These are phyloP conservation scores for Psilocybe tampanensis DNA, from an alignment of 768 basidiomycete genomes.

Conservation along the genomic window DNA sequence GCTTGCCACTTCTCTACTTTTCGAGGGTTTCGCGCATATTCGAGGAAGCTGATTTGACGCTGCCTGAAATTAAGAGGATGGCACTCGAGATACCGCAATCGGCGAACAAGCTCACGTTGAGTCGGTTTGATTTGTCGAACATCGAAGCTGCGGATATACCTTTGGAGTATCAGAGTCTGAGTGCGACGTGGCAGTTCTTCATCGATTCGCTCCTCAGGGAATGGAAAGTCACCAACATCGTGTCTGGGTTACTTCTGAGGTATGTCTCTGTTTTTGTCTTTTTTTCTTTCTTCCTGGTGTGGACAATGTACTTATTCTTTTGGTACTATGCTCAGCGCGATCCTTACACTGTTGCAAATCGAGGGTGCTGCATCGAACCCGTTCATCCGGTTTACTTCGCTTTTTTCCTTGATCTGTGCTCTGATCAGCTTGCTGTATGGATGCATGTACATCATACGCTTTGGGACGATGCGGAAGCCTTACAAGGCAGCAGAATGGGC, in stretches of 20 bases:
- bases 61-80: conserved; percentile 55
- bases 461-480: conserved; percentile 63
- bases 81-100: conserved; percentile 26
- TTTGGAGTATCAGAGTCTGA: conserved; percentile 18
- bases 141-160: conserved; percentile 3
- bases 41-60: conserved; percentile 62
- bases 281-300: background rate
- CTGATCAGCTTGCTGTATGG: conserved; percentile 62
- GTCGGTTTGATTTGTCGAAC: conserved; percentile 6
- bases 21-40: conserved; percentile 66
- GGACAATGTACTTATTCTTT: background rate
- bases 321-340: conserved; percentile 21
- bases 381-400: conserved; percentile 51
- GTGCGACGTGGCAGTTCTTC: conserved; percentile 25
- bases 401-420: conserved; percentile 56
- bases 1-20: conserved; percentile 66
- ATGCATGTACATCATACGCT: conserved; percentile 61
- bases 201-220: conserved; percentile 29
- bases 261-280: conserved; percentile 5
- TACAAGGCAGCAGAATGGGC: conserved; percentile 63
- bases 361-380: conserved; percentile 46
- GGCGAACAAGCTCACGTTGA: background rate
- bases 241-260: conserved; percentile 28
- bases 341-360: conserved; percentile 32
- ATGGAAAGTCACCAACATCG: conserved; percentile 31